Conservation (phyloP, 352 stramenopile genomes). For the Pythium periplocum region DNA sequence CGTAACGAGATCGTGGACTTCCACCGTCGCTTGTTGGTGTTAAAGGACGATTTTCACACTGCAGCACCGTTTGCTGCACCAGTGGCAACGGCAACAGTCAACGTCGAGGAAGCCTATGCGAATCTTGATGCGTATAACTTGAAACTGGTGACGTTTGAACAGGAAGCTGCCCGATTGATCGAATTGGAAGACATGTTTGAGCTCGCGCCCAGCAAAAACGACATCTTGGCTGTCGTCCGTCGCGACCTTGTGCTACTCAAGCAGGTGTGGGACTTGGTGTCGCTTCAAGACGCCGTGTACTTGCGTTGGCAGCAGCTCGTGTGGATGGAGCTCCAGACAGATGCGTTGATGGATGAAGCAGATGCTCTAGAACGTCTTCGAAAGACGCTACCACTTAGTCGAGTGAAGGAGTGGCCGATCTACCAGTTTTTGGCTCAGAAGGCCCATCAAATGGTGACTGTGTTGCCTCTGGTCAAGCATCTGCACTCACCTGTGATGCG, state of each 20-base stretch:
- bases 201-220: slow-evolving; percentile 72
- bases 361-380: slow-evolving; percentile 69
- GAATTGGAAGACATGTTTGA: slow-evolving; percentile 96
- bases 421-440: slow-evolving; percentile 89
- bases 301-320: slow-evolving; percentile 78
- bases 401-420: slow-evolving; percentile 83
- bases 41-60: slow-evolving; percentile 63
- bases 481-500: slow-evolving; percentile 86
- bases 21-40: slow-evolving; percentile 46
- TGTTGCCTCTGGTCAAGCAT: slow-evolving; percentile 88
- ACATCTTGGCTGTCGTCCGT: slow-evolving; percentile 76
- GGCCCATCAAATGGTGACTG: slow-evolving; percentile 89
- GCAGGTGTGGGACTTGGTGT: slow-evolving; percentile 92
- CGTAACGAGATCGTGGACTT: slow-evolving; percentile 69
- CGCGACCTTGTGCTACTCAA: slow-evolving; percentile 89
- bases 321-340: slow-evolving; percentile 89
- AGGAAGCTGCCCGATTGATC: slow-evolving; percentile 74
- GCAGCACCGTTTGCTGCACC: slow-evolving; percentile 51
- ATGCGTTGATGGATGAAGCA: slow-evolving; percentile 87
- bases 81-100: slow-evolving; percentile 3
- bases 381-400: slow-evolving; percentile 37
- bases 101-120: slow-evolving; percentile 72
- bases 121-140: slow-evolving; percentile 84
- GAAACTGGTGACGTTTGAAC: slow-evolving; percentile 75
- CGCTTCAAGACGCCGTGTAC: slow-evolving; percentile 73